Conservation (phyloP, 2,329 filamentous ascomycete genomes). For the Botrytis aclada region DNA sequence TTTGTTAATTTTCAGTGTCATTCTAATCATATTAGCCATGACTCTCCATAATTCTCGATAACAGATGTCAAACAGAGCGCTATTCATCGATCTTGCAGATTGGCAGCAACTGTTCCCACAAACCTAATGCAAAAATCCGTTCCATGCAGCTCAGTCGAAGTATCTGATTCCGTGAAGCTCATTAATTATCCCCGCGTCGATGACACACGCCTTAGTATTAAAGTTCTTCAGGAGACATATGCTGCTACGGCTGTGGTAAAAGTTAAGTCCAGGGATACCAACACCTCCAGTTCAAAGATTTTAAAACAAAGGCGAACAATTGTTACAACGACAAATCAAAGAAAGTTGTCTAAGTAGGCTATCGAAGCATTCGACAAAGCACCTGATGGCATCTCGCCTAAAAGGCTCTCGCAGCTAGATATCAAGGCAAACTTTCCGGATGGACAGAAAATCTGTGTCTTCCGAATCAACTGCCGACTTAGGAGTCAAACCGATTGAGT, state of each 20-base stretch:
- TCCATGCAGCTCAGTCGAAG: neutral
- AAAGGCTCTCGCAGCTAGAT: neutral
- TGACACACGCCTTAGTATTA: neutral
- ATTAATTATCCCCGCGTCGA: neutral
- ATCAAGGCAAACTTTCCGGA: neutral
- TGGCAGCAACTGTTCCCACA: neutral
- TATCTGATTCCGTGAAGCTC: neutral
- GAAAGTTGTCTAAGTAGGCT: neutral
- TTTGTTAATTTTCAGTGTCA: neutral
- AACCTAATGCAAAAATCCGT: neutral
- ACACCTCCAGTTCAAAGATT: neutral
- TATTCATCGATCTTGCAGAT: neutral
- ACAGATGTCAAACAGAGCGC: neutral
- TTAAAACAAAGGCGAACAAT: neutral
- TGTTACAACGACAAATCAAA: neutral
- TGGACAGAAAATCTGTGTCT: neutral
- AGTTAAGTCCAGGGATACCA: neutral
- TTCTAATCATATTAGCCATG: neutral
- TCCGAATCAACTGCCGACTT: no score
- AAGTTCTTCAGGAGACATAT: neutral
- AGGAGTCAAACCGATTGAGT: neutral
- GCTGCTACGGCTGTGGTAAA: neutral
- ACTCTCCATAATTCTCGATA: neutral
- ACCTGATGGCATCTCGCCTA: fast-evolving
- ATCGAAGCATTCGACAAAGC: neutral